These are phyloP conservation scores for Stephania cephalantha DNA, from an alignment of 164 flowering plant genomes.

Conservation along the genomic window DNA sequence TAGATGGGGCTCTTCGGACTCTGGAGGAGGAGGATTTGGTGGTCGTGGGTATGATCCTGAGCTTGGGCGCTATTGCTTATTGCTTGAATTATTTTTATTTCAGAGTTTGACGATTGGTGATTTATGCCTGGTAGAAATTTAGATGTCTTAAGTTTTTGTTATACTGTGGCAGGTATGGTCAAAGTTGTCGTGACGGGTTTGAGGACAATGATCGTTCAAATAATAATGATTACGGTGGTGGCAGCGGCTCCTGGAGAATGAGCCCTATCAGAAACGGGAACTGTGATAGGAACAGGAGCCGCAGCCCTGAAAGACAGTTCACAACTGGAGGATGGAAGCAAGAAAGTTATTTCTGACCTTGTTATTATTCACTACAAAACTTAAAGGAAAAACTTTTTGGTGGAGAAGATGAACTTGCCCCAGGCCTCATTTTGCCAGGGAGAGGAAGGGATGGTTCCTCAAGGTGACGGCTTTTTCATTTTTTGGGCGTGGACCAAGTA, in stretches of 20 bases:
- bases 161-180: neutral
- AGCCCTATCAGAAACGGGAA: neutral
- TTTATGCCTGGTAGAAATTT: neutral
- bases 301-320: neutral
- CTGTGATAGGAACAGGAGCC: slow-evolving; percentile 3
- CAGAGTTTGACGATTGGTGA: neutral
- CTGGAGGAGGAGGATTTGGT: slow-evolving; percentile 33
- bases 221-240: neutral
- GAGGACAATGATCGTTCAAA: neutral
- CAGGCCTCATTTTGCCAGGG: neutral
- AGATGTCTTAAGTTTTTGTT: neutral
- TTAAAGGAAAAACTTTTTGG: neutral
- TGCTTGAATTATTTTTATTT: neutral
- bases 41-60: slow-evolving; percentile 36
- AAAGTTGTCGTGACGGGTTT: neutral
- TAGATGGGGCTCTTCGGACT: slow-evolving; percentile 40
- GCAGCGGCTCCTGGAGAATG: neutral
- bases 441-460: neutral
- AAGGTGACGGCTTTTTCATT: neutral
- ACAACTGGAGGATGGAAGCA: no score
- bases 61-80: slow-evolving; percentile 10
- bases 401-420: neutral
- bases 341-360: neutral
- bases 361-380: neutral
- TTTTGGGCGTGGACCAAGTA: neutral